These are phyloP conservation scores for Elsinoe australis DNA, from an alignment of 2,329 filamentous ascomycete species.

Conservation along the genomic window DNA sequence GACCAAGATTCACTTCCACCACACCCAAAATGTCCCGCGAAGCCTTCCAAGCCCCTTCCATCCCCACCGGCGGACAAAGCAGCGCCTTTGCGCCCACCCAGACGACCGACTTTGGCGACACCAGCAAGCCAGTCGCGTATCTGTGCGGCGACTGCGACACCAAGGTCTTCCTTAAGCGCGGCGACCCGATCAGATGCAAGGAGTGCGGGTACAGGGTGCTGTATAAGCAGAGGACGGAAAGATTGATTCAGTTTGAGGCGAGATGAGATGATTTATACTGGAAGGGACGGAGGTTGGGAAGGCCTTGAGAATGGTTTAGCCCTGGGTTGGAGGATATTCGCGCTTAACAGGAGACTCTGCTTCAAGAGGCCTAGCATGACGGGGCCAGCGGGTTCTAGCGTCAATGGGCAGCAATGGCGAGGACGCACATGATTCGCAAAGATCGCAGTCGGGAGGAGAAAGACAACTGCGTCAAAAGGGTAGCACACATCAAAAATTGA, in stretches of 20 bases:
- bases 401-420: no score
- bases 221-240: slow-evolving; percentile 96
- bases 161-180: slow-evolving; percentile 66
- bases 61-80: slow-evolving; percentile 30
- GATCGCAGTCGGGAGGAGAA: no score
- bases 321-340: not conserved
- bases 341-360: no score
- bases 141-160: slow-evolving; percentile 76
- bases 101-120: slow-evolving; percentile 38
- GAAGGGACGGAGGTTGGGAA: not conserved
- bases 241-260: slow-evolving; percentile 51
- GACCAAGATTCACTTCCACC: not conserved
- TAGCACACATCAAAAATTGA: no score
- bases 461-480: no score
- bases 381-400: no score
- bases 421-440: no score
- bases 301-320: not conserved
- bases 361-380: no score
- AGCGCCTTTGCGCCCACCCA: slow-evolving; percentile 22
- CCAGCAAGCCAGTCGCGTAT: slow-evolving; percentile 41
- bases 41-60: slow-evolving; percentile 65
- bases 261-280: not conserved
- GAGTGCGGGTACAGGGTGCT: slow-evolving; percentile 91
- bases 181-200: slow-evolving; percentile 77
- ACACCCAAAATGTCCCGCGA: slow-evolving; percentile 49